Base-by-base conservation (phyloP, 2,329 filamentous ascomycete species). In the Trichoderma oligosporum region DNA sequence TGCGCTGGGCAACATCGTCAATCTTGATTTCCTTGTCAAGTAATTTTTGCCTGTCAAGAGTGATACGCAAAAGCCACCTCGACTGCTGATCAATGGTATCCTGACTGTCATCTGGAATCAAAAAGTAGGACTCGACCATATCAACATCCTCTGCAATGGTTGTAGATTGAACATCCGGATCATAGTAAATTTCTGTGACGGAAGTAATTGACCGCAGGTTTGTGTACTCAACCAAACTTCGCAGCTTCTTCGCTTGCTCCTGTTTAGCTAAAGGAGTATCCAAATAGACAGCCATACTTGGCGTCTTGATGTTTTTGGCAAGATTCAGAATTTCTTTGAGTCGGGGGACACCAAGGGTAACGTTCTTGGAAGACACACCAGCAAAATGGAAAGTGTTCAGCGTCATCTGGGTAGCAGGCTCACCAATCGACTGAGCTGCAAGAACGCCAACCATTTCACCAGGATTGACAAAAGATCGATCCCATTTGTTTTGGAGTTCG, bases 331-430 rank as follows among this genome's bases (percentile, higher is more conserved):
- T 99, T 78, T 99, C 94, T 82, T 99, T 99, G 48, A 99, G 84
- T 85, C 94, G 93, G 41, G 94, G 94, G 41, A 99, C 94, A 91
- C 94, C 94, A 47, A 99, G 86, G 0, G 94, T 99, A 56, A 99
- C 93, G 81, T 99, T 99, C 87, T 99, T 99, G 22, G 93, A 96
- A 35, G 95, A 96, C 60, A 99, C 91, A 96, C 94, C 94, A 73
- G 94, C 92, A 73, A 99, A 99, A 81, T 99, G 94, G 88, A 99
- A 99, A 22, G 94, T 99, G 78, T 99, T 99, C 60, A 99, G 78
- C 1, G 94, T 99, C 94, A 99, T 99, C 79, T 99, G 94, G 1
- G 94, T 99, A 20, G 94, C 95, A 38, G 94, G 94, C 74, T 99
- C 94, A 77, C 94, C 94, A 70, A 99, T 99, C 29, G 94, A 99